These are phyloP conservation scores for Xylaria nigripes DNA, from an alignment of 495 filamentous ascomycete genomes.

Conservation along the genomic window DNA sequence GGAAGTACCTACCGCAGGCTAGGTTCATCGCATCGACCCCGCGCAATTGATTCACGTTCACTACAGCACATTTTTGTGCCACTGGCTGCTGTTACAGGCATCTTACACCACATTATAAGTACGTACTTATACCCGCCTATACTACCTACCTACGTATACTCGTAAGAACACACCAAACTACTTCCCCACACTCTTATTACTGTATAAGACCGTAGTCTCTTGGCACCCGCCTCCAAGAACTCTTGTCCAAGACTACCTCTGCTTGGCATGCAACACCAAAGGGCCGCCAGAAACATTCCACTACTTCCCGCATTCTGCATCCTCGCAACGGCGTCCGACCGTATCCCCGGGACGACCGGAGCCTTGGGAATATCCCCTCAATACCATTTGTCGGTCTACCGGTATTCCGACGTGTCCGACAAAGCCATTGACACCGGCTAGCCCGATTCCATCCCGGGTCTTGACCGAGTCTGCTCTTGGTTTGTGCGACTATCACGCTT, in stretches of 20 bases:
- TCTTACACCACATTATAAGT: no score
- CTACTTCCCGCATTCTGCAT: slow-evolving; percentile 2
- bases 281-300: slow-evolving; percentile 17
- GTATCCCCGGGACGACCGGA: slow-evolving; percentile 11
- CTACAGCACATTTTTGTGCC: no score
- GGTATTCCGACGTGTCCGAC: not conserved
- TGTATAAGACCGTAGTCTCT: slow-evolving; percentile 24
- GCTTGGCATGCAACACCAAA: slow-evolving; percentile 32
- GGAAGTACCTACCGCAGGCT: no score
- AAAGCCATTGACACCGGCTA: slow-evolving; percentile 3
- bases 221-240: slow-evolving; percentile 25
- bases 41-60: no score
- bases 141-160: no score
- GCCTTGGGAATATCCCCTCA: not conserved
- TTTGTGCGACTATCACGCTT: not conserved
- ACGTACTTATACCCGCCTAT: no score
- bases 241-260: slow-evolving; percentile 28
- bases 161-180: not conserved
- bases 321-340: slow-evolving; percentile 15
- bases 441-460: slow-evolving; percentile 1
- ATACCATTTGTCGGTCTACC: slow-evolving; percentile 2
- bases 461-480: not conserved
- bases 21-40: no score
- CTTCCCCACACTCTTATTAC: not conserved
- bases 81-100: no score